These are phyloP conservation scores for Heteromeles arbutifolia DNA, from an alignment of 306 rosid species.

Conservation along the genomic window DNA sequence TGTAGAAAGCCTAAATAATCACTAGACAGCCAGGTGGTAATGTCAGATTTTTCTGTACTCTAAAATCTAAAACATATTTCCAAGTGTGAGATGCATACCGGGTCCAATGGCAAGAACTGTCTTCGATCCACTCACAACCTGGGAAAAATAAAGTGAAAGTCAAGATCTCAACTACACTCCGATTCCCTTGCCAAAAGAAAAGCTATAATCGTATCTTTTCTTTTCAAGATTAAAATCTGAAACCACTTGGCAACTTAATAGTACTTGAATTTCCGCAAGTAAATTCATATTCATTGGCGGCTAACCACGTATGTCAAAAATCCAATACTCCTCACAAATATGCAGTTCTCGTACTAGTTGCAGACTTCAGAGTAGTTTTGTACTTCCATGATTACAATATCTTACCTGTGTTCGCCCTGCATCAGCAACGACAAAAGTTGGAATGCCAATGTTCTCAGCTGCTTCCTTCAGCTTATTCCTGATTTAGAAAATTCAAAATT, in stretches of 20 bases:
- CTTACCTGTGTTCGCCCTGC: slow-evolving; percentile 96
- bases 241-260: background rate
- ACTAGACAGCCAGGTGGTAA: background rate
- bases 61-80: background rate
- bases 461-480: slow-evolving; percentile 84
- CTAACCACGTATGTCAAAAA: background rate
- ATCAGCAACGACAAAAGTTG: slow-evolving; percentile 85
- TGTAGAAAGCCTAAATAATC: background rate
- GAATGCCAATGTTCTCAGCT: slow-evolving; percentile 76
- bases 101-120: slow-evolving; percentile 96
- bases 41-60: background rate
- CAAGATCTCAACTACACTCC: background rate
- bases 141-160: slow-evolving; percentile 15
- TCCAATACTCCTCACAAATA: background rate
- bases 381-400: background rate
- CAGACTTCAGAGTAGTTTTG: background rate
- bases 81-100: slow-evolving; percentile 36
- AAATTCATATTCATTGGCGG: background rate
- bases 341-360: background rate
- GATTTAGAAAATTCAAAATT: background rate
- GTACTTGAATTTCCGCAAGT: background rate
- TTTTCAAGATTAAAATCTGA: background rate
- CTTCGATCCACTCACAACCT: slow-evolving; percentile 79
- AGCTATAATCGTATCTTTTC: background rate
- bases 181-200: background rate